phyloP scores from a whole-genome alignment of 73 alveolate species.

The Strombidium stylifer region DNA sequence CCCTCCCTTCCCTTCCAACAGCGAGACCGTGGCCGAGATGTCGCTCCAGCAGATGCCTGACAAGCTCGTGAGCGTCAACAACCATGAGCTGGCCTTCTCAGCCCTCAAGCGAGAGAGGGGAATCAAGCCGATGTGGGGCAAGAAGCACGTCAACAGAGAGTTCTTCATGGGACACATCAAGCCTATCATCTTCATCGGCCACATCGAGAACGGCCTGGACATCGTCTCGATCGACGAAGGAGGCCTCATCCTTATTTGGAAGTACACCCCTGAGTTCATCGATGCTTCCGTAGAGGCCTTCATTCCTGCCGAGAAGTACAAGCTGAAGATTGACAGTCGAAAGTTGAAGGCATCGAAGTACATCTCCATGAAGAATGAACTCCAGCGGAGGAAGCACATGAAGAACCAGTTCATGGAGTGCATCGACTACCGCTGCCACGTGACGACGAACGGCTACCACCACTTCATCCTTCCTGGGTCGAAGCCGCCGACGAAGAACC shows the following conservation, averaged over 20 bases:
- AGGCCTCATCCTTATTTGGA: conserved; percentile 33
- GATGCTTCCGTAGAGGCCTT: too few relatives aligned
- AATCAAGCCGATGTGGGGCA: neutral
- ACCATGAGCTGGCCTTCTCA: neutral
- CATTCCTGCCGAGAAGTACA: too few relatives aligned
- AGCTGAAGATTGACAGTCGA: too few relatives aligned
- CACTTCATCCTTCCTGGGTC: too few relatives aligned
- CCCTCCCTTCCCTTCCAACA: neutral
- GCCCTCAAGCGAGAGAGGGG: neutral
- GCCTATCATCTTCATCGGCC: conserved; percentile 23
- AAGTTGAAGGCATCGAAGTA: too few relatives aligned
- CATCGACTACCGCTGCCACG: too few relatives aligned
- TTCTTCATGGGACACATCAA: conserved; percentile 41
- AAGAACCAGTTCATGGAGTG: too few relatives aligned
- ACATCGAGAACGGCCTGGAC: conserved; percentile 23
- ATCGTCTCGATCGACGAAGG: conserved; percentile 20
- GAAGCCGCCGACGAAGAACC: too few relatives aligned
- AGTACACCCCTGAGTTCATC: too few relatives aligned
- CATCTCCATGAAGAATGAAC: too few relatives aligned
- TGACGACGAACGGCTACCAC: too few relatives aligned
- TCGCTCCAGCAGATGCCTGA: neutral
- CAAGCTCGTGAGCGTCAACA: neutral
- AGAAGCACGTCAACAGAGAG: conserved; percentile 22
- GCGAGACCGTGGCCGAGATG: neutral
- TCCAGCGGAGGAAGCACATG: too few relatives aligned